Percentiles rank a stretch among this genome's conserved stretches.
Conservation (phyloP, 2,329 filamentous ascomycete species). For the Phialophora macrospora region DNA sequence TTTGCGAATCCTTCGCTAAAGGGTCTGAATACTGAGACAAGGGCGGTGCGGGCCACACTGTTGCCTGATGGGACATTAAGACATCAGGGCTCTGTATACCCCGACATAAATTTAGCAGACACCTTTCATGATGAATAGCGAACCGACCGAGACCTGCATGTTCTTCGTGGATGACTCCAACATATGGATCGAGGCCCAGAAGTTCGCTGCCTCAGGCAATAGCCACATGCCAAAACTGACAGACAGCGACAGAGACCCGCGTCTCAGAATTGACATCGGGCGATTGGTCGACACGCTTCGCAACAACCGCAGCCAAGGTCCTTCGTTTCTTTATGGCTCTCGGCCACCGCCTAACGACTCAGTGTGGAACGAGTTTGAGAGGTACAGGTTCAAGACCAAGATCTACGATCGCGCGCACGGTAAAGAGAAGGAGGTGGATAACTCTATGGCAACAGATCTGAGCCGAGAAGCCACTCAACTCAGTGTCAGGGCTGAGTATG, state of each 20-base stretch:
- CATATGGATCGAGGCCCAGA: conserved; percentile 6
- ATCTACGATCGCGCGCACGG: conserved; percentile 5
- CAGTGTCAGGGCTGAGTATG: neutral
- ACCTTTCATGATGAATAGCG: neutral
- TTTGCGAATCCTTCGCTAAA: too few relatives aligned
- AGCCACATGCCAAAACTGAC: conserved; percentile 8
- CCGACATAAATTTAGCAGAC: neutral
- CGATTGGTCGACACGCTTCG: neutral
- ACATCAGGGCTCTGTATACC: neutral
- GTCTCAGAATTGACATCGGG: conserved; percentile 5
- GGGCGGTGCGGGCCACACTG: neutral
- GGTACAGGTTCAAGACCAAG: neutral
- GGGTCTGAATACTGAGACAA: too few relatives aligned
- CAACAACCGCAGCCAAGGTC: neutral
- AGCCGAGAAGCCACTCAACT: neutral
- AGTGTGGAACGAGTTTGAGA: conserved; percentile 1
- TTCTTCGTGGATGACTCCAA: conserved; percentile 9
- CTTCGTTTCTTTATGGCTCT: conserved; percentile 6
- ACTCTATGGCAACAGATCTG: conserved; percentile 5
- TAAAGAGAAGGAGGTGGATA: conserved; percentile 10
- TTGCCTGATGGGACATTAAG: neutral
- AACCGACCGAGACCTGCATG: neutral
- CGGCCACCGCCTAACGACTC: conserved; percentile 2
- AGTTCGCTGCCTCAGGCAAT: conserved; percentile 1
- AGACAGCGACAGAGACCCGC: conserved; percentile 3